phyloP scores from a whole-genome alignment of 139 green algal genomes.

The Chlamydomonas incerta region DNA sequence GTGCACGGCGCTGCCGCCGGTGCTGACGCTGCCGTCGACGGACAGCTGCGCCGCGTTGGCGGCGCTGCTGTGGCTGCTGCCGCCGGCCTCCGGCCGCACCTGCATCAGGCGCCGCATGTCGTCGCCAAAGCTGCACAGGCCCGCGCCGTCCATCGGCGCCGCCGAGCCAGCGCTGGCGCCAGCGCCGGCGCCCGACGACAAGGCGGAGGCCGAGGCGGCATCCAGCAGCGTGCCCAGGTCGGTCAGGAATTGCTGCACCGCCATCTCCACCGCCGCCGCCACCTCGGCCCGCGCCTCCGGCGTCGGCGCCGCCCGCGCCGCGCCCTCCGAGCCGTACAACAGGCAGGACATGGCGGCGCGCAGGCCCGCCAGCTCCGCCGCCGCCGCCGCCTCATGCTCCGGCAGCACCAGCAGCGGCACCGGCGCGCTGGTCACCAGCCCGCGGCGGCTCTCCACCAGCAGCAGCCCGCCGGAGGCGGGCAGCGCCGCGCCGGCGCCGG shows the following conservation, averaged over 20 bases:
- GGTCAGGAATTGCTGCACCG: constrained; percentile 19
- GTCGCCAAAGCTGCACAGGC: not conserved
- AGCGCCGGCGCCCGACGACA: not conserved
- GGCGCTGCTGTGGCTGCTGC: not conserved
- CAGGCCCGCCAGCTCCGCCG: constrained; percentile 14
- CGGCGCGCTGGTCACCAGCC: not conserved
- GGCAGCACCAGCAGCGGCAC: constrained; percentile 41
- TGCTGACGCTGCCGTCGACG: not conserved
- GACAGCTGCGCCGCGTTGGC: too few species aligned
- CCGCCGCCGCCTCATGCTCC: not conserved
- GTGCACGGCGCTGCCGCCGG: too few species aligned
- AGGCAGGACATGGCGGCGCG: not conserved
- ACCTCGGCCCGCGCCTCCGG: not conserved
- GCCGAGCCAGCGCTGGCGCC: too few species aligned
- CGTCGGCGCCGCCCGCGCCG: not conserved
- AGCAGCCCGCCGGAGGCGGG: constrained; percentile 18
- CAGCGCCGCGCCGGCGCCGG: not conserved
- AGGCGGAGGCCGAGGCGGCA: not conserved
- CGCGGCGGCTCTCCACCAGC: constrained; percentile 27
- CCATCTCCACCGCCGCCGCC: constrained; percentile 35
- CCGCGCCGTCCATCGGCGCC: too few species aligned
- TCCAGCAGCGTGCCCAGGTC: constrained; percentile 32
- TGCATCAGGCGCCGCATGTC: not conserved
- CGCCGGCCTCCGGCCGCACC: not conserved
- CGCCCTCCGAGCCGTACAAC: constrained; percentile 10